Base-by-base conservation (phyloP, 805 yeast genomes). In the Myxozyma udenii region DNA sequence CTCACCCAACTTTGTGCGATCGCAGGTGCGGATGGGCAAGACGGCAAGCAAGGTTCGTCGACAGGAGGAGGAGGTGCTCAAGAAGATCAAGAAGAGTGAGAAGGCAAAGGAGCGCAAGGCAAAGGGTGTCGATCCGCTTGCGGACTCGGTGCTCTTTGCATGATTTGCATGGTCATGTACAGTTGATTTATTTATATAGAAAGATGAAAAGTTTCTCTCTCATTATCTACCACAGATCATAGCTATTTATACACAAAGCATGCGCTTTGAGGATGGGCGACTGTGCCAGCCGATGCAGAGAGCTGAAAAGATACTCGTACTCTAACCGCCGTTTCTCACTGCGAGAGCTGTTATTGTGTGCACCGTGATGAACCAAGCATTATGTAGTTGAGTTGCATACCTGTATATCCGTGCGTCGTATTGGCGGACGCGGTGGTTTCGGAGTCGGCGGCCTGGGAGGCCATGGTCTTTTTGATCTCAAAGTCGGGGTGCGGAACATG, bases 1-100 rank as follows among this genome's bases (percentile, higher is more conserved):
- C 43, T 87, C 96, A 54, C 98, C 98, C 60, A 93, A 93, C 76
- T 81, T 86, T 54, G 91, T 85, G 36, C 85, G 98, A 75, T 87
- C 98, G 11, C 96, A 90, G 74, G 56, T 77, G 59, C 86, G 81
- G 68, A 85, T 83, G 62, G 79, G 85, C 66, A 82, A 85, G 49
- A 97, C 97, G 2, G 79, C 76, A 47, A 82, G 81, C 61, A 95
- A 96, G 40, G 78, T 76, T 60, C 70, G 80, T 35, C 83, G 98
- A 72, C 79, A 85, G 46, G 90, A 86, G 23, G 32, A 48, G 36
- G 51, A 48, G 14, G 54, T 48, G 24, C 37, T 37, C 44, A 41
- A 39, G 41, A 53, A 55, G 54, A 49, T 53, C n/a, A 42, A 39
- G 19, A 50, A 49, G 41, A 19, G 16, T 3, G 44, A 46, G 26